Percentiles rank a stretch among this genome's conserved stretches.
Evolutionary conservation across 2,329 filamentous ascomycete species (phyloP).

Genomic region (Ceratocystis albifundus): DNA sequence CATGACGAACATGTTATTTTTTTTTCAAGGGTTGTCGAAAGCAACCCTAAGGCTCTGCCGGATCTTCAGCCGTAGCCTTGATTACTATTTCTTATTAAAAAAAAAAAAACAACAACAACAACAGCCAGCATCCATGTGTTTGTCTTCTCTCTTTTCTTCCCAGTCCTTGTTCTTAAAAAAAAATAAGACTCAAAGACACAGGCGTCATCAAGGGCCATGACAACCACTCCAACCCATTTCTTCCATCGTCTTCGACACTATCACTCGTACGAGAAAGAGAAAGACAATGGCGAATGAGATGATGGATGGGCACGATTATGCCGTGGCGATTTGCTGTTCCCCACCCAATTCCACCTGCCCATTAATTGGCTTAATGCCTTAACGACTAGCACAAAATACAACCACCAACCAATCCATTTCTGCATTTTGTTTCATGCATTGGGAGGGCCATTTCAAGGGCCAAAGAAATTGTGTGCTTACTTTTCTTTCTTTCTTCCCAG

Average conservation of each 20-base stretch:
- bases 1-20: neutral
- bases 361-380: slow-evolving; percentile 4
- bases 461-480: no score
- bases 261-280: slow-evolving; percentile 4
- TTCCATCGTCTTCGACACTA: slow-evolving; percentile 9
- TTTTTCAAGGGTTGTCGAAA: neutral
- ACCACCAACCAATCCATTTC: neutral
- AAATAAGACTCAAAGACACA: no score
- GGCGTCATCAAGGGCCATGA: neutral
- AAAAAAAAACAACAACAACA: no score
- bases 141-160: no score
- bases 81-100: neutral
- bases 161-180: no score
- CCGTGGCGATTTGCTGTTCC: neutral
- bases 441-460: neutral
- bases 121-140: no score
- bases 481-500: no score
- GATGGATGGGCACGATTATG: neutral
- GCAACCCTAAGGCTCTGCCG: neutral
- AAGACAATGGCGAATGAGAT: neutral
- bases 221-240: neutral
- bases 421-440: neutral
- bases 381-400: neutral
- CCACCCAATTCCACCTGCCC: neutral
- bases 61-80: no score